Percentiles rank a stretch among this genome's conserved stretches.
Evolutionary conservation across 345 rosid genomes (phyloP).

Genomic region (Arabidopsis arenosa): DNA sequence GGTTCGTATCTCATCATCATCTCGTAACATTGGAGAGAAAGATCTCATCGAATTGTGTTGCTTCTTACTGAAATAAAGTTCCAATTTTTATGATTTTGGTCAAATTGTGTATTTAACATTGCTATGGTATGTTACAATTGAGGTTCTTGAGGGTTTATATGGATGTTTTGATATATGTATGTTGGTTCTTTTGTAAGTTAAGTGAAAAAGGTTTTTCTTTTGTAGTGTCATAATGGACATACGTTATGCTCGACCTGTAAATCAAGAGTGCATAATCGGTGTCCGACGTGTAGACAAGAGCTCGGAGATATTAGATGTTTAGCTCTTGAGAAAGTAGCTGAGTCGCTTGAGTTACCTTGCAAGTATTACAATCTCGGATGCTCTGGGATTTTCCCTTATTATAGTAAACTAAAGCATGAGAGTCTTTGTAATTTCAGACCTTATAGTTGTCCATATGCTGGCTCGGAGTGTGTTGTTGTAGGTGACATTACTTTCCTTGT

Average conservation of each 20-base stretch:
- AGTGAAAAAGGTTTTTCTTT: neutral
- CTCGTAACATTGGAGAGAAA: neutral
- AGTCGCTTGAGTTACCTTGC: slow-evolving; percentile 73
- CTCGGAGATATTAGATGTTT: slow-evolving; percentile 75
- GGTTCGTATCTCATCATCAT: slow-evolving; percentile 47
- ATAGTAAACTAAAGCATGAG: slow-evolving; percentile 68
- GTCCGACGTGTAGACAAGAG: slow-evolving; percentile 46
- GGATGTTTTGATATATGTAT: neutral
- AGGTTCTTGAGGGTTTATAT: neutral
- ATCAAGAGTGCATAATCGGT: neutral
- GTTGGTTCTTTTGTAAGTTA: neutral
- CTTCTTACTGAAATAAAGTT: neutral
- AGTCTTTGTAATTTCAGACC: neutral
- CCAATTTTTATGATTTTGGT: neutral
- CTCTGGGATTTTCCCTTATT: slow-evolving; percentile 68
- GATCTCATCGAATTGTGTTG: neutral
- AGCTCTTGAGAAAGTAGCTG: slow-evolving; percentile 72
- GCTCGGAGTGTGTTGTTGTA: neutral
- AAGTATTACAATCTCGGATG: slow-evolving; percentile 62
- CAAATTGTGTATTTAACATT: too few relatives aligned
- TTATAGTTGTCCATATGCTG: slow-evolving; percentile 1
- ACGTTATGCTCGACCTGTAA: slow-evolving; percentile 7
- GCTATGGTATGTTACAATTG: neutral
- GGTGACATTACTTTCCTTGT: neutral
- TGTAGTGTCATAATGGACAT: slow-evolving; percentile 12